Conservation (phyloP, 2,329 filamentous ascomycete species). For the Curvularia spicifera region DNA sequence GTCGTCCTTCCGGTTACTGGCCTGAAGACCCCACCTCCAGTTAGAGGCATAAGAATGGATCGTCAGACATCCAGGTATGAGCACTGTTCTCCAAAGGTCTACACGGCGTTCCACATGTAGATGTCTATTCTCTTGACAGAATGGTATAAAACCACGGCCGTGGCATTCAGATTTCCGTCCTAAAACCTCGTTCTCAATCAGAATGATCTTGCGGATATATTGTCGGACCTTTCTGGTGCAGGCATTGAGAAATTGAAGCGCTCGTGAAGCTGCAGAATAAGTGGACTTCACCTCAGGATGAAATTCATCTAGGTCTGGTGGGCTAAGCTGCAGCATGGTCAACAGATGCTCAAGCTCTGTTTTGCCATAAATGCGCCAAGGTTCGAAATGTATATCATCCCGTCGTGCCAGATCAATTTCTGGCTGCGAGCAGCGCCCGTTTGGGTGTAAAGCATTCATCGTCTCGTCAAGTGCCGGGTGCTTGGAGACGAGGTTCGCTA, state of each 20-base stretch:
- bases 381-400: neutral
- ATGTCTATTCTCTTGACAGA: conserved; percentile 8
- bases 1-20: neutral
- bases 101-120: conserved; percentile 9
- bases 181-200: neutral
- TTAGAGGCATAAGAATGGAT: too few species aligned
- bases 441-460: neutral
- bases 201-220: neutral
- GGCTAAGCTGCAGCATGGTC: neutral
- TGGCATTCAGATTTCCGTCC: conserved; percentile 7
- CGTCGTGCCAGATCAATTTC: neutral
- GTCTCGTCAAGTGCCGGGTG: neutral
- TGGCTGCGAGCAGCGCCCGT: too few species aligned
- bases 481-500: neutral
- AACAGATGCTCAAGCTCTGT: neutral
- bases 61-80: too few species aligned
- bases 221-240: neutral
- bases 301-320: too few species aligned
- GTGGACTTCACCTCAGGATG: neutral
- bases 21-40: too few species aligned
- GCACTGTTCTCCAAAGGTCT: conserved; percentile 2
- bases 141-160: conserved; percentile 15
- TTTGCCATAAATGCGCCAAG: neutral
- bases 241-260: neutral
- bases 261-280: neutral